These are phyloP conservation scores for Colletotrichum sidae DNA, from an alignment of 2,329 filamentous ascomycete species.

Conservation along the genomic window DNA sequence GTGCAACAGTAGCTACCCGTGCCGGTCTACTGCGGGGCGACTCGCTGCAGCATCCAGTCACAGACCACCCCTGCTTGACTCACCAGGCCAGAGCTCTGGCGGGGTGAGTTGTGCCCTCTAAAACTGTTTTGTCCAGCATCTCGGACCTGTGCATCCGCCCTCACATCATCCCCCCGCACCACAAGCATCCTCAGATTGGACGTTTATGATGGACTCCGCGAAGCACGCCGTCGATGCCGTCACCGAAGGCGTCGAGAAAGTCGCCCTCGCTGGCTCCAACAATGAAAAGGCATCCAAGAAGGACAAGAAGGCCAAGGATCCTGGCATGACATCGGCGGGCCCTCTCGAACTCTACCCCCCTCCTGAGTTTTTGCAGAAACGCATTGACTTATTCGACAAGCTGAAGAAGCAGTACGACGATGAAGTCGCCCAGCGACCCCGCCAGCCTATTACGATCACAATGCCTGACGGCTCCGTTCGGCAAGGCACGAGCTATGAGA, in stretches of 20 bases:
- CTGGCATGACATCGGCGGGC: conserved; percentile 50
- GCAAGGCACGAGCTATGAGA: conserved; percentile 88
- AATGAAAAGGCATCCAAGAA: conserved; percentile 62
- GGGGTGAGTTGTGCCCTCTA: too few relatives aligned
- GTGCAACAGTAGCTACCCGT: too few relatives aligned
- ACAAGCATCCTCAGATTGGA: conserved; percentile 20
- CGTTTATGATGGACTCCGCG: conserved; percentile 57
- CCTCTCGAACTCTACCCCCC: conserved; percentile 64
- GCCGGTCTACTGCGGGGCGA: too few relatives aligned
- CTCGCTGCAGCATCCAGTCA: too few relatives aligned
- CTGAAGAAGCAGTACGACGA: conserved; percentile 87
- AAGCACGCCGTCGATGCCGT: conserved; percentile 61
- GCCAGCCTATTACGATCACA: conserved; percentile 79
- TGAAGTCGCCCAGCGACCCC: conserved; percentile 77
- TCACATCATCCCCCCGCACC: conserved; percentile 11
- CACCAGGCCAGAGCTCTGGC: too few relatives aligned
- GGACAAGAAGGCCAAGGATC: conserved; percentile 58
- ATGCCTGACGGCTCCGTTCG: conserved; percentile 78
- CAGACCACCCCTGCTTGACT: too few relatives aligned
- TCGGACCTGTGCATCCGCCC: neutral
- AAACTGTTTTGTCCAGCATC: too few relatives aligned
- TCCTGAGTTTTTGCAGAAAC: conserved; percentile 84
- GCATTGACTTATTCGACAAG: conserved; percentile 88
- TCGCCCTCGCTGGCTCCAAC: conserved; percentile 62
- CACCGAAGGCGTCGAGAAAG: conserved; percentile 70